These are phyloP conservation scores for Luvunga scandens DNA, from an alignment of 345 rosid genomes.

Conservation along the genomic window DNA sequence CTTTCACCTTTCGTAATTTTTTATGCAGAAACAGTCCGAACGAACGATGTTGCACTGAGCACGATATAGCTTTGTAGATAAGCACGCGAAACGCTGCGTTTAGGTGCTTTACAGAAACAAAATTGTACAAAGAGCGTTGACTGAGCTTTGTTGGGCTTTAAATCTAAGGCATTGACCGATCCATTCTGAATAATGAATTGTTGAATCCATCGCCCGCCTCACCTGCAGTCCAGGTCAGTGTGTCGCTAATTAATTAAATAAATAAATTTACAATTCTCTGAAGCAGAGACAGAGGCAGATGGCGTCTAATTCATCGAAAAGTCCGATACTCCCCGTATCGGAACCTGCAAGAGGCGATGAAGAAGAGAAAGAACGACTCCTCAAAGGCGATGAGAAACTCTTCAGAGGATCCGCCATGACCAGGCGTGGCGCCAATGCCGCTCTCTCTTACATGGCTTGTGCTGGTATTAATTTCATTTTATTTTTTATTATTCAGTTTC, in stretches of 20 bases:
- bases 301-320: constrained; percentile 47
- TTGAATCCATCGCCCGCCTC: no score
- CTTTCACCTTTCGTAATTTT: no score
- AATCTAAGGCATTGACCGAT: background rate
- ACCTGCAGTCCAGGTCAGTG: no score
- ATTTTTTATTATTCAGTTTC: background rate
- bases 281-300: constrained; percentile 11
- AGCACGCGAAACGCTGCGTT: background rate
- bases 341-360: constrained; percentile 34
- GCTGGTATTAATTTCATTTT: constrained; percentile 51
- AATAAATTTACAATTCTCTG: background rate
- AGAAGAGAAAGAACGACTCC: constrained; percentile 52
- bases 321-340: constrained; percentile 63
- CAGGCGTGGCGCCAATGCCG: constrained; percentile 81
- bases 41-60: no score
- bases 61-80: no score
- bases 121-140: background rate
- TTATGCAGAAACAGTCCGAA: no score
- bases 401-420: constrained; percentile 96
- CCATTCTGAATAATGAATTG: background rate
- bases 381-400: constrained; percentile 60
- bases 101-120: background rate
- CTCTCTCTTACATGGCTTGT: constrained; percentile 88
- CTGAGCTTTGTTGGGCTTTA: background rate
- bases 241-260: no score